Evolutionary conservation across 495 filamentous ascomycete genomes (phyloP).

Genomic region (Aspergillus funiculosus): DNA sequence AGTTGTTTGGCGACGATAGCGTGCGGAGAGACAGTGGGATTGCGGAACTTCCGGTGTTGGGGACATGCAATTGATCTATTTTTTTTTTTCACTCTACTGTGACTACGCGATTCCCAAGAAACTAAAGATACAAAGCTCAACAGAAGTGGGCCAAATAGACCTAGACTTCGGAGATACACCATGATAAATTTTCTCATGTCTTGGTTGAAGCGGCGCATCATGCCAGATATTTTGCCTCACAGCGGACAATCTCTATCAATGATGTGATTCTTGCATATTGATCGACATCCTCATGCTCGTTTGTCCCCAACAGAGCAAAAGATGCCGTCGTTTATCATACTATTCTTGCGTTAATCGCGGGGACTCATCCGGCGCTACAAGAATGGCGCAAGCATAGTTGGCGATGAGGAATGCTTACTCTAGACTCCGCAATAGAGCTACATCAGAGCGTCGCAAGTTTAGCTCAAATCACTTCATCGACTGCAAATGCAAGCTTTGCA

Average conservation of each 20-base stretch:
- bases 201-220: no score
- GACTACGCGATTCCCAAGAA: no score
- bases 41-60: conserved; percentile 12
- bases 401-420: conserved; percentile 8
- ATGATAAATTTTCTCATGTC: no score
- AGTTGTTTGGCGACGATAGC: conserved; percentile 12
- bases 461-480: conserved; percentile 6
- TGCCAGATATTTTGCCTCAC: no score
- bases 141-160: no score
- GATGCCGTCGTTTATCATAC: background rate
- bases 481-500: background rate
- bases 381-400: background rate
- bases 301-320: conserved; percentile 1
- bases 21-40: conserved; percentile 14
- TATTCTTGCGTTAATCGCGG: background rate
- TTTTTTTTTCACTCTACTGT: no score
- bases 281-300: background rate
- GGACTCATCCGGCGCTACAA: background rate
- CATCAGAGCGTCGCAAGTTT: background rate
- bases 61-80: background rate
- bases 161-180: no score
- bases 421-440: background rate
- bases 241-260: no score
- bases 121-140: no score
- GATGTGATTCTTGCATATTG: conserved; percentile 1